These are phyloP conservation scores for Boletus barrowsii DNA, from an alignment of 768 basidiomycete species.

Conservation along the genomic window DNA sequence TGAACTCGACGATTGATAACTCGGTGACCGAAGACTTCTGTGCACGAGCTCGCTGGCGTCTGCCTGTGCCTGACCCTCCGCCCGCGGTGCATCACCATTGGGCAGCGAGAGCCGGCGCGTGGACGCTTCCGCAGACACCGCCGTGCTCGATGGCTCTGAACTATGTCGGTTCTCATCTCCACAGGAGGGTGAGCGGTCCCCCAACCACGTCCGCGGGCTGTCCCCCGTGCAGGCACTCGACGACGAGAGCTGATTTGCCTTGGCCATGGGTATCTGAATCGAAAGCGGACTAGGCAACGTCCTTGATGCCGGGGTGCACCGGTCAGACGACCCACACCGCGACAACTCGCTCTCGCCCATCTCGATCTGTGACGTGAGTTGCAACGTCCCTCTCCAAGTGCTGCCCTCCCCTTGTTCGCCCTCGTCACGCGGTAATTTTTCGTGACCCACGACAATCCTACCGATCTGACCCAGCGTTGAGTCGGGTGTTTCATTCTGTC, in stretches of 20 bases:
- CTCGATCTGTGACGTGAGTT: constrained; percentile 21
- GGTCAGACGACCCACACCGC: not conserved
- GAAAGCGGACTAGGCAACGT: not conserved
- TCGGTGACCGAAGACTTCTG: not conserved
- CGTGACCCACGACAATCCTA: constrained; percentile 13
- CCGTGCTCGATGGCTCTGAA: not conserved
- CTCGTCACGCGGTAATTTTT: constrained; percentile 1
- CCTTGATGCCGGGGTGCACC: not conserved
- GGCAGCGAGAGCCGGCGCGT: not conserved
- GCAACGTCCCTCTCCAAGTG: constrained; percentile 5
- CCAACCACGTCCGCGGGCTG: not conserved
- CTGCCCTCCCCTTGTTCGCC: not conserved
- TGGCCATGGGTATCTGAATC: not conserved
- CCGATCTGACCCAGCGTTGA: constrained; percentile 11
- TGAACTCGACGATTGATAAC: not conserved
- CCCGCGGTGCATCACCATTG: not conserved
- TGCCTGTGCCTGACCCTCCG: not conserved
- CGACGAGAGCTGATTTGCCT: not conserved
- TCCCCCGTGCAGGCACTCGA: not conserved
- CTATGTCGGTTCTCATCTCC: too few relatives aligned
- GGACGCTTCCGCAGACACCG: not conserved
- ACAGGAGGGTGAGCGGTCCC: not conserved
- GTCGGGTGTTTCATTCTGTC: not conserved
- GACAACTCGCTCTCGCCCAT: constrained; percentile 2
- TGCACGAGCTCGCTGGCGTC: not conserved